phyloP scores from a whole-genome alignment of 129 eudicot genomes.

The Logfia minima region DNA sequence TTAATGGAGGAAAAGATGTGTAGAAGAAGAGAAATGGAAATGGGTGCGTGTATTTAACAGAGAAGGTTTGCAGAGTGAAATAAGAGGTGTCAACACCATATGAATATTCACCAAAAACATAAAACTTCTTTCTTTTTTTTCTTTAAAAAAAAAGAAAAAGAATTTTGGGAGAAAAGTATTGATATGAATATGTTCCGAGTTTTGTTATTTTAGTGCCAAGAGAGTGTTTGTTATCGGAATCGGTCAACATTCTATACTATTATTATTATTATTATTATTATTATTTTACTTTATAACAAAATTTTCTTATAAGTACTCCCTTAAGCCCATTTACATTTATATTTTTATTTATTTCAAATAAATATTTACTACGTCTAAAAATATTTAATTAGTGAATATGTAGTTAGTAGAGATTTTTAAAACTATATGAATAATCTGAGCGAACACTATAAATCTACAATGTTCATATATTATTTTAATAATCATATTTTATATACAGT shows the following conservation, averaged over 20 bases:
- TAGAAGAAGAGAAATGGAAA: background rate
- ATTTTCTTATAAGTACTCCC: background rate
- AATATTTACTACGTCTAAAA: too few relatives aligned
- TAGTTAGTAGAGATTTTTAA: too few relatives aligned
- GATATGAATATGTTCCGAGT: conserved; percentile 28
- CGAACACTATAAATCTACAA: too few relatives aligned
- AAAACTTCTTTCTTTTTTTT: background rate
- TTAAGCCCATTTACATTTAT: too few relatives aligned
- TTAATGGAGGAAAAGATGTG: background rate
- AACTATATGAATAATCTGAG: too few relatives aligned
- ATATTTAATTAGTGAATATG: too few relatives aligned
- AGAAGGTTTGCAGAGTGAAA: background rate
- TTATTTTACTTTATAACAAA: conserved; percentile 4
- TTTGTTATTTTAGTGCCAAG: conserved; percentile 29
- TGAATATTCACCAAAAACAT: background rate
- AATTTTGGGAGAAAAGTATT: background rate
- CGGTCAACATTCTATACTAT: conserved; percentile 7
- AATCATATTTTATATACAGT: too few relatives aligned
- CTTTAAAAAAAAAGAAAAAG: background rate
- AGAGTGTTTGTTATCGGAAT: conserved; percentile 27
- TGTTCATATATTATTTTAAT: too few relatives aligned
- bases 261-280: too few relatives aligned
- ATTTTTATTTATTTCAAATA: too few relatives aligned
- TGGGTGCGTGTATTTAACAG: background rate
- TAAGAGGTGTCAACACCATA: background rate